Percentiles rank a stretch among this genome's conserved stretches.
These are phyloP conservation scores for Neobulgaria alba DNA, from an alignment of 2,329 filamentous ascomycete species.

Conservation along the genomic window DNA sequence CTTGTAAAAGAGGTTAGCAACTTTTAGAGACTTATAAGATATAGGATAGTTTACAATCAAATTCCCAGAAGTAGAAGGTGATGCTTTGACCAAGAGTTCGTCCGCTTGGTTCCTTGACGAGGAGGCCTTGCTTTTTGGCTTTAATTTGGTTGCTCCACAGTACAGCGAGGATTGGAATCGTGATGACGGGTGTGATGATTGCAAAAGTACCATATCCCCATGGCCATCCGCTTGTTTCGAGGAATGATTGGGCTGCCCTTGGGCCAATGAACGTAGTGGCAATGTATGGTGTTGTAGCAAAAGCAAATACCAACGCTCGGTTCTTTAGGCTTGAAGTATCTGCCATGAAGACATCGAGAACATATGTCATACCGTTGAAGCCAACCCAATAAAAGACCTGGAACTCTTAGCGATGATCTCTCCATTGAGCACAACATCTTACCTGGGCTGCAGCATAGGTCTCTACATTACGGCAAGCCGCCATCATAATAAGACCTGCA, in stretches of 20 bases:
- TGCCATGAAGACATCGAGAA: slow-evolving; percentile 55
- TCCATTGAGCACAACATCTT: slow-evolving; percentile 30
- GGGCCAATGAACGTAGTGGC: slow-evolving; percentile 56
- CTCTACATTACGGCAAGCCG: slow-evolving; percentile 49
- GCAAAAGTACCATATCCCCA: slow-evolving; percentile 62
- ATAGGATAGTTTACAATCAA: slow-evolving; percentile 37
- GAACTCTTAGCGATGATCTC: neutral
- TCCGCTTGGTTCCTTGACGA: slow-evolving; percentile 33
- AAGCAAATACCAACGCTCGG: slow-evolving; percentile 43
- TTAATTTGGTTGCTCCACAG: slow-evolving; percentile 45
- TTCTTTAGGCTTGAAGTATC: slow-evolving; percentile 59
- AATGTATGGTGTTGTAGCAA: slow-evolving; percentile 56
- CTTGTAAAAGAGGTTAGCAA: slow-evolving; percentile 12
- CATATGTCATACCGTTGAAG: slow-evolving; percentile 41
- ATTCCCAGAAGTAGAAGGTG: slow-evolving; percentile 48
- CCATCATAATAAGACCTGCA: slow-evolving; percentile 54
- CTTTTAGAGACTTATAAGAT: neutral
- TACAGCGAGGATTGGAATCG: slow-evolving; percentile 52
- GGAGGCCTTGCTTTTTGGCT: slow-evolving; percentile 44
- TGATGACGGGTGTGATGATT: slow-evolving; percentile 53
- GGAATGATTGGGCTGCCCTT: slow-evolving; percentile 45
- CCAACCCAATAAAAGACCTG: slow-evolving; percentile 25
- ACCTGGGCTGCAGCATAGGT: slow-evolving; percentile 51
- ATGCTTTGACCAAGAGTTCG: slow-evolving; percentile 40
- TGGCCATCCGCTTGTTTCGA: slow-evolving; percentile 48